These are phyloP conservation scores for Tylopilus felleus DNA, from an alignment of 768 basidiomycete species.

Conservation along the genomic window DNA sequence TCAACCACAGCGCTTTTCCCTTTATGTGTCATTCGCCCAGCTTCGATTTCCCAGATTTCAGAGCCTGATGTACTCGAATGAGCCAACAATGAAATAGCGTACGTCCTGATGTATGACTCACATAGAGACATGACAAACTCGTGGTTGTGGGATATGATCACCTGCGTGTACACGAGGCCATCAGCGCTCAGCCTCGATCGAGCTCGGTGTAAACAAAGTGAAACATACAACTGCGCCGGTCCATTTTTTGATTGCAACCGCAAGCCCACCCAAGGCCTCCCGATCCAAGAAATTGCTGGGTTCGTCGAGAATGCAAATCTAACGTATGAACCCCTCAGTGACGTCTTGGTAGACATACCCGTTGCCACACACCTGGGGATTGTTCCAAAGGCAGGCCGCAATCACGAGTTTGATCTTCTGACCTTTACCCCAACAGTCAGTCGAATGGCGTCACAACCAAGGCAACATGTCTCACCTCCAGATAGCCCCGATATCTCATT, in stretches of 20 bases:
- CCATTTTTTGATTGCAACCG: conserved; percentile 95
- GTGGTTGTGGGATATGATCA: conserved; percentile 95
- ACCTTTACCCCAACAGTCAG: conserved; percentile 40
- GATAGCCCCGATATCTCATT: conserved; percentile 94
- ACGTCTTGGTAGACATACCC: neutral
- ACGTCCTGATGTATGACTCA: conserved; percentile 37
- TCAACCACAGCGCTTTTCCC: conserved; percentile 86
- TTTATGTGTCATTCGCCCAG: conserved; percentile 78
- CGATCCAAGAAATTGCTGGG: conserved; percentile 98
- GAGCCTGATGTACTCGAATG: conserved; percentile 48
- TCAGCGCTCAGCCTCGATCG: conserved; percentile 19
- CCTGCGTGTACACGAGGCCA: conserved; percentile 38
- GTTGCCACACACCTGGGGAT: conserved; percentile 65
- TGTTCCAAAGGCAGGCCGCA: conserved; percentile 95
- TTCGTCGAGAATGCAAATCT: conserved; percentile 71
- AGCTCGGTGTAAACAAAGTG: conserved; percentile 9
- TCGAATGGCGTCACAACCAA: conserved; percentile 9
- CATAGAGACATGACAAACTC: conserved; percentile 84
- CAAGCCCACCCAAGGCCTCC: conserved; percentile 91
- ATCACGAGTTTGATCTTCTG: conserved; percentile 98
- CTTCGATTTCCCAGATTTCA: conserved; percentile 94
- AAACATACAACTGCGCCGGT: conserved; percentile 74
- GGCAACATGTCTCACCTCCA: conserved; percentile 61
- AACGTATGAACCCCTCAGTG: conserved; percentile 41
- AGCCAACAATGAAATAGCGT: conserved; percentile 15